Conservation (phyloP, 176 grass and related monocot species). For the Stipa capillata region DNA sequence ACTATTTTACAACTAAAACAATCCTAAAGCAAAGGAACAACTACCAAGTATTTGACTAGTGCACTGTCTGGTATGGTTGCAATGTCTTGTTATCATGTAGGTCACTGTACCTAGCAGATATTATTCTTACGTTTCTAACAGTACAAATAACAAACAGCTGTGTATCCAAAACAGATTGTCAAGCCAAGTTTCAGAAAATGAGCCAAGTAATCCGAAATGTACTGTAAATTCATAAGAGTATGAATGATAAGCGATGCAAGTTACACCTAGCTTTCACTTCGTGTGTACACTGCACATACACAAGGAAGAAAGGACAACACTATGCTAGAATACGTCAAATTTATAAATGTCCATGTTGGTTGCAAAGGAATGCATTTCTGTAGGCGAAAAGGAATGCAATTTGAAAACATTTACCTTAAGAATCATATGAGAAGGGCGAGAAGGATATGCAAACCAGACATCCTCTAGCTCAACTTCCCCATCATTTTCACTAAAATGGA, state of each 20-base stretch:
- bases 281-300: background rate
- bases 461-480: constrained; percentile 86
- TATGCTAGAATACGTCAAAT: background rate
- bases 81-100: background rate
- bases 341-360: background rate
- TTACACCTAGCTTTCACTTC: background rate
- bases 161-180: background rate
- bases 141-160: background rate
- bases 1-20: background rate
- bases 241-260: background rate
- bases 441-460: constrained; percentile 99
- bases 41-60: background rate
- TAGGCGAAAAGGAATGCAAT: background rate
- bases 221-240: background rate
- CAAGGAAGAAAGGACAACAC: background rate
- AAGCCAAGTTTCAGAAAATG: background rate
- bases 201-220: background rate
- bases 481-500: constrained; percentile 56
- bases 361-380: background rate
- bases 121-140: background rate
- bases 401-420: constrained; percentile 63
- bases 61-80: background rate
- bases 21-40: no score
- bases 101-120: background rate
- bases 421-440: constrained; percentile 94